These are phyloP conservation scores for Candida dajiaensis DNA, from an alignment of 805 yeast species.

Conservation along the genomic window DNA sequence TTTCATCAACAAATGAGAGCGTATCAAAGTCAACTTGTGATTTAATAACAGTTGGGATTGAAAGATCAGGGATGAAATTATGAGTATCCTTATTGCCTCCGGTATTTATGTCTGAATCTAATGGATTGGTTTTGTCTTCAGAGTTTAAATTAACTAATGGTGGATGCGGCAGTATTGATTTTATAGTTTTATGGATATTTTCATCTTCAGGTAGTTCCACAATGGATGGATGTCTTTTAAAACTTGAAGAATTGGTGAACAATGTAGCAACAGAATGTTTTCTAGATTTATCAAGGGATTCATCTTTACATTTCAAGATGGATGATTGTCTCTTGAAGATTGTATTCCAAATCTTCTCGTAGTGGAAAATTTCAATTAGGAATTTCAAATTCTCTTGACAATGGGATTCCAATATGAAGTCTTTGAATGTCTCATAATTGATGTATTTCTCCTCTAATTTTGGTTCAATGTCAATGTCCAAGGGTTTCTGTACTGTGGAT, in stretches of 20 bases:
- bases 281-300: constrained; percentile 9
- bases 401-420: constrained; percentile 33
- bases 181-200: background rate
- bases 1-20: constrained; percentile 14
- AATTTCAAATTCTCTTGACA: constrained; percentile 41
- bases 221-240: constrained; percentile 17
- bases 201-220: constrained; percentile 12
- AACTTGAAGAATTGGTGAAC: constrained; percentile 12
- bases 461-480: background rate
- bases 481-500: background rate
- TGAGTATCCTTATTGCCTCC: constrained; percentile 8
- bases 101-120: constrained; percentile 4
- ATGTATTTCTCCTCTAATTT: constrained; percentile 4
- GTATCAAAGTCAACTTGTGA: constrained; percentile 18
- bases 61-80: constrained; percentile 10
- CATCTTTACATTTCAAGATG: constrained; percentile 26
- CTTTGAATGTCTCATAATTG: constrained; percentile 25
- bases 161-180: background rate
- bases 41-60: constrained; percentile 14
- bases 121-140: background rate
- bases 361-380: constrained; percentile 38
- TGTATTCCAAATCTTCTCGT: constrained; percentile 37
- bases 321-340: constrained; percentile 27
- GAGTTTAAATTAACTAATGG: background rate
- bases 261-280: constrained; percentile 19